Evolutionary conservation across 2,329 filamentous ascomycete species (phyloP), one percentile per base, ranked within the genome.

Genomic region (Pseudocercospora musae): DNA sequence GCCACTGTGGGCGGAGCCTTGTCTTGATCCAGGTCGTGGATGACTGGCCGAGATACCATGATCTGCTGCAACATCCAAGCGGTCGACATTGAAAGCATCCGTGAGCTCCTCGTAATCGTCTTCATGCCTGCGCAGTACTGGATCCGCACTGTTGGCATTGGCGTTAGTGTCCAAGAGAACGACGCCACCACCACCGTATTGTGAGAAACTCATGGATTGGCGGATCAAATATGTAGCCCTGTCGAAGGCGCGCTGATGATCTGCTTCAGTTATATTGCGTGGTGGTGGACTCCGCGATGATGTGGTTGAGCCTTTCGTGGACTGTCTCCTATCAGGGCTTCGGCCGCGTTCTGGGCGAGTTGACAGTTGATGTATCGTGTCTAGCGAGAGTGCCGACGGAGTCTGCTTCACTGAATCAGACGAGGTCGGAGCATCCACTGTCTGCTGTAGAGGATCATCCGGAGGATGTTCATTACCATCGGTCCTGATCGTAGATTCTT

Each of bases 161-260:
- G 66, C 60, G 31, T 64, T 67, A n/a, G 68, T 67, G 62, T 77
- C 76, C 37, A 79, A 62, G 56, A 78, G 74, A 1, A 77, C 72
- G 31, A 83, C 80, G 4, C 79, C 80, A 3, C 68, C 68, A 9
- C 68, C 66, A 4, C 53, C 60, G 13, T 48, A 49, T 11, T 63
- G 46, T n/a, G 79, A 78, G 11, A 79, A 75, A n/a, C 73, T 72
- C 13, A 83, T 68, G 25, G 79, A 78, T 60, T 82, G 77, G 1
- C 78, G 75, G 5, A 83, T 72, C 0, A 83, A 67, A 44, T 80
- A 78, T 1, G 80, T 79, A 3, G 81, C 81, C 27, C 80, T 74
- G n/a, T 75, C 73, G 58, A 83, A 82, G 3, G 77, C 77, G 69
- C 62, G 62, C 56, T 69, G 64, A 53, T 69, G 69, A 56, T 71